Percentiles rank a stretch among this genome's conserved stretches.
Conservation (phyloP, 306 rosid genomes). For the Cucurbita moschata region DNA sequence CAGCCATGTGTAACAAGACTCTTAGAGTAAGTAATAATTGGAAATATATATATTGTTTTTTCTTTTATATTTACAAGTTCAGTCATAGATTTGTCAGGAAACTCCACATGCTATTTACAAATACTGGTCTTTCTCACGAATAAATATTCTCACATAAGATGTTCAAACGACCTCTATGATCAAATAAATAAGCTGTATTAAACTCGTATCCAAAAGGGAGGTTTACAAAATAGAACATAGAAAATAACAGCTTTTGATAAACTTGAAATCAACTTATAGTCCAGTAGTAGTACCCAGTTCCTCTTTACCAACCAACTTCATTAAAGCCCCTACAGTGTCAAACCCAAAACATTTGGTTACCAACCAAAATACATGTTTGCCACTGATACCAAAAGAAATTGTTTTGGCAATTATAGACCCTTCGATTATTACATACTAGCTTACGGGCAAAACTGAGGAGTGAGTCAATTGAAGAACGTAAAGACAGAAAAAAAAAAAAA, state of each 20-base stretch:
- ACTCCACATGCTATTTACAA: not conserved
- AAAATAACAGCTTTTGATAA: not conserved
- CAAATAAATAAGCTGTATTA: not conserved
- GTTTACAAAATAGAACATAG: not conserved
- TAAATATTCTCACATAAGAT: not conserved
- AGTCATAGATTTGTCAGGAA: not conserved
- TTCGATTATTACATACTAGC: not conserved
- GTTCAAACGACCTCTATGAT: not conserved
- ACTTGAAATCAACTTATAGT: not conserved
- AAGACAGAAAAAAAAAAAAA: too few species aligned
- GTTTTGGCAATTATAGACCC: not conserved
- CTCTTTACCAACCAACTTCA: not conserved
- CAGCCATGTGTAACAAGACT: not conserved
- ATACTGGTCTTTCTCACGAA: not conserved
- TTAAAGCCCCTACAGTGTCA: not conserved
- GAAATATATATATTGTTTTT: not conserved
- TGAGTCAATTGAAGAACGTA: not conserved
- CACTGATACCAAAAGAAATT: not conserved
- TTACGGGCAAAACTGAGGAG: not conserved
- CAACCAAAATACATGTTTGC: not conserved
- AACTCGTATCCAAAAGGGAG: not conserved
- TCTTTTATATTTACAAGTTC: not conserved
- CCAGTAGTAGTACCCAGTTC: not conserved
- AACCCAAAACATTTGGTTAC: not conserved
- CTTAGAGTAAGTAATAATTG: not conserved